Percentiles rank a stretch among this genome's conserved stretches.
Conservation (phyloP, 371 early-diverging fungal genomes). For the Lichtheimia corymbifera region DNA sequence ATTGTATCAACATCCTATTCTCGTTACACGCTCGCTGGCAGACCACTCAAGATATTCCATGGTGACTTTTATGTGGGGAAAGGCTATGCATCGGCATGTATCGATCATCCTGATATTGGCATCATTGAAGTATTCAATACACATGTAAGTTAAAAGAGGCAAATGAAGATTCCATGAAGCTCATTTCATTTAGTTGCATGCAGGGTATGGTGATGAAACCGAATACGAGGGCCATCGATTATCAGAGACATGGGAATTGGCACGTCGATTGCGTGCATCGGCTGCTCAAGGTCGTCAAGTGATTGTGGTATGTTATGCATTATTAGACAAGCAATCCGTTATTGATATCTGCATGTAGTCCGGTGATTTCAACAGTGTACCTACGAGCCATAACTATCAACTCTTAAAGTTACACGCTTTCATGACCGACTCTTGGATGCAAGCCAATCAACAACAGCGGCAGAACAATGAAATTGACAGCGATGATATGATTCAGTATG, state of each 20-base stretch:
- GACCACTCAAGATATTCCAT: constrained; percentile 55
- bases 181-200: constrained; percentile 47
- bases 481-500: constrained; percentile 28
- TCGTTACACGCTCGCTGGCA: constrained; percentile 57
- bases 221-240: constrained; percentile 57
- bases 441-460: constrained; percentile 30
- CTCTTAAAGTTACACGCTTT: constrained; percentile 47
- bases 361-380: constrained; percentile 64
- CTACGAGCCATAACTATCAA: constrained; percentile 46
- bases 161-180: background rate
- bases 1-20: constrained; percentile 46
- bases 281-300: constrained; percentile 55
- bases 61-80: constrained; percentile 71
- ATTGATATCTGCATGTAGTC: constrained; percentile 24
- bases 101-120: constrained; percentile 60
- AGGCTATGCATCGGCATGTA: constrained; percentile 51
- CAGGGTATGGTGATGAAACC: constrained; percentile 50
- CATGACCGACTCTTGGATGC: constrained; percentile 60
- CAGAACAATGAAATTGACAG: constrained; percentile 1
- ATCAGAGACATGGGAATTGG: constrained; percentile 63
- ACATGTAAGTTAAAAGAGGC: constrained; percentile 43
- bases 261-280: constrained; percentile 41
- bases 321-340: background rate
- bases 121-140: constrained; percentile 63
- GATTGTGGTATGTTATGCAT: constrained; percentile 44